Percentiles rank a stretch among this genome's conserved stretches.
These are phyloP conservation scores for Echinosophora koreensis DNA, from an alignment of 306 rosid genomes.

Conservation along the genomic window DNA sequence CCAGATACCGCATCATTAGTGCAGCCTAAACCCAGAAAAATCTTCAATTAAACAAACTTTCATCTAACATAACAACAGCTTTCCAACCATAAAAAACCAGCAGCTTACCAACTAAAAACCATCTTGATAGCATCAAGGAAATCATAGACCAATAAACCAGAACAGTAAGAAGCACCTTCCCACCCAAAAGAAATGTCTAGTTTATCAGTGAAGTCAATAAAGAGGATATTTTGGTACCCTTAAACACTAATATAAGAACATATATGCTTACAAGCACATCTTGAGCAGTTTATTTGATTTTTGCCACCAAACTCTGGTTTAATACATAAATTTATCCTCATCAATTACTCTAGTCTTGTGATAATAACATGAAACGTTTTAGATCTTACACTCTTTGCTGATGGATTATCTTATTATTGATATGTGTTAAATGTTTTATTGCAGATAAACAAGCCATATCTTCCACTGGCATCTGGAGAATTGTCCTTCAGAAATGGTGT, in stretches of 20 bases:
- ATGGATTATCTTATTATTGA: slow-evolving; percentile 15
- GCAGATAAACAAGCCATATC: slow-evolving; percentile 85
- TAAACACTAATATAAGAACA: neutral
- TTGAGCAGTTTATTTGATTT: neutral
- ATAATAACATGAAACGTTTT: neutral
- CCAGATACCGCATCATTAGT: too few relatives aligned
- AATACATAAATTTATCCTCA: neutral
- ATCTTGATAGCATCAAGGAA: too few relatives aligned
- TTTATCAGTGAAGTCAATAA: neutral
- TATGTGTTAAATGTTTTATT: slow-evolving; percentile 29
- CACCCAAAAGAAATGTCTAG: too few relatives aligned
- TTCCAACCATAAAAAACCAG: too few relatives aligned
- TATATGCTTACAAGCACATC: neutral
- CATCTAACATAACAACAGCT: too few relatives aligned
- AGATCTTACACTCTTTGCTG: neutral
- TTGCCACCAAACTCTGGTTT: neutral
- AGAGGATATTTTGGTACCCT: neutral
- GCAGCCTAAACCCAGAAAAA: too few relatives aligned
- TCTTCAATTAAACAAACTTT: too few relatives aligned
- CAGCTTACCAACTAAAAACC: too few relatives aligned
- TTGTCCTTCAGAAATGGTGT: neutral
- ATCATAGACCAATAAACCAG: too few relatives aligned
- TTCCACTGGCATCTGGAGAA: slow-evolving; percentile 47
- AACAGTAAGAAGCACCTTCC: too few relatives aligned
- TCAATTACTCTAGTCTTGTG: neutral